Evolutionary conservation across 306 rosid species (phyloP), one percentile per base, ranked within the genome.

Genomic region (Glycine tomentella): DNA sequence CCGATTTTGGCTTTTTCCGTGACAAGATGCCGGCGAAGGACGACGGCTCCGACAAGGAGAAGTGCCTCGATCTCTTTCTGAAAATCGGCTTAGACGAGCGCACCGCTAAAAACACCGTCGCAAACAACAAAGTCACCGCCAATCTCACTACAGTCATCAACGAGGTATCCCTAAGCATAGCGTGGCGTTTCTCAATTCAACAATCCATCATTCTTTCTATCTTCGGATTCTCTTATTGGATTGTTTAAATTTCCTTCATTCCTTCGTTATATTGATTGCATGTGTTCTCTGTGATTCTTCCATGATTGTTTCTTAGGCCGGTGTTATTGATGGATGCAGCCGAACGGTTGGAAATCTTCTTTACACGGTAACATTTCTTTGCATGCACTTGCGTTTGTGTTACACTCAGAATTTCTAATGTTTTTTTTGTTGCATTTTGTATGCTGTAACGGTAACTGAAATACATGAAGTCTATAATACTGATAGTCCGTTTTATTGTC

Each of bases 61-160:
- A 89, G 86, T 78, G 70, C 38, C 34, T 95, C 58, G 93, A 95
- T 74, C 94, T 88, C 51, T 95, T 95, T 82, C 46, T 90, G 36
- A 85, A 84, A 48, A 81, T 95, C 44, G 93, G 98, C 15, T 82
- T 95, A 76, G 99, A 95, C 16, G 99, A 93, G 45, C 89, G 97
- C 55, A 95, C 98, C 0, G 99, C 99, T 11, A 74, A 79, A 6
- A 95, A 92, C 93, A 95, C 99, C 72, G 79, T 95, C 70, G 96
- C 99, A 42, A 95, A 95, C 80, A 86, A 80, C 78, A 95, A 93
- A 77, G 97, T 95, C 85, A 93, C 98, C 0, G 49, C 93, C 40
- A 95, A 88, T 89, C 98, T 95, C 71, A 83, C 79, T n/a, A 82
- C 97, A 16, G 97, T 95, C 64, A 87, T 95, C 78, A 80, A 86